Evolutionary conservation across 306 rosid species (phyloP).

Genomic region (Medicago lupulina): DNA sequence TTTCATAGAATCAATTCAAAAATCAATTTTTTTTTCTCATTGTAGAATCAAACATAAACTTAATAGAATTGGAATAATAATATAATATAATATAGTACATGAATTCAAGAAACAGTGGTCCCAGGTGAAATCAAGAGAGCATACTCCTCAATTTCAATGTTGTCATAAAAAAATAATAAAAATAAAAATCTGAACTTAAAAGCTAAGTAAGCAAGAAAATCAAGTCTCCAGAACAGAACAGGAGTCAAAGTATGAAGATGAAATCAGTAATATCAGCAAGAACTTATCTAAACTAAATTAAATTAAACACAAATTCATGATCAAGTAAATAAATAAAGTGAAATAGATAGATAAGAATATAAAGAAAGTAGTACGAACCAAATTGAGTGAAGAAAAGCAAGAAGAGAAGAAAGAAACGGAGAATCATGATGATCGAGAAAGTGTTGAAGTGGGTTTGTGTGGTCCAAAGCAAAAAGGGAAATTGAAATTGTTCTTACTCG

Average conservation of each 20-base stretch:
- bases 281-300: not conserved
- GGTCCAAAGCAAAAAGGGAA: conserved; percentile 46
- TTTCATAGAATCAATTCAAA: too few relatives aligned
- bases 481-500: not conserved
- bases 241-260: conserved; percentile 5
- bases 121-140: conserved; percentile 38
- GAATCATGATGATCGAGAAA: conserved; percentile 42
- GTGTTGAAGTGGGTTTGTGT: conserved; percentile 39
- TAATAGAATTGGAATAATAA: conserved; percentile 34
- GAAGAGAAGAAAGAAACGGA: conserved; percentile 46
- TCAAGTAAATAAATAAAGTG: not conserved
- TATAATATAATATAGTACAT: not conserved
- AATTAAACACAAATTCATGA: conserved; percentile 3
- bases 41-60: not conserved
- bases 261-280: too few relatives aligned
- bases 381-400: conserved; percentile 57
- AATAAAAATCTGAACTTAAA: conserved; percentile 5
- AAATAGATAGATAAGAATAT: not conserved
- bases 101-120: conserved; percentile 34
- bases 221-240: not conserved
- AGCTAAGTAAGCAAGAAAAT: conserved; percentile 27
- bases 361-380: conserved; percentile 58
- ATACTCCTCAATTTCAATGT: conserved; percentile 29
- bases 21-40: too few relatives aligned
- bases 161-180: not conserved